Evolutionary conservation across 208 protist species (phyloP).

Genomic region (Wallacemonas collosoma): DNA sequence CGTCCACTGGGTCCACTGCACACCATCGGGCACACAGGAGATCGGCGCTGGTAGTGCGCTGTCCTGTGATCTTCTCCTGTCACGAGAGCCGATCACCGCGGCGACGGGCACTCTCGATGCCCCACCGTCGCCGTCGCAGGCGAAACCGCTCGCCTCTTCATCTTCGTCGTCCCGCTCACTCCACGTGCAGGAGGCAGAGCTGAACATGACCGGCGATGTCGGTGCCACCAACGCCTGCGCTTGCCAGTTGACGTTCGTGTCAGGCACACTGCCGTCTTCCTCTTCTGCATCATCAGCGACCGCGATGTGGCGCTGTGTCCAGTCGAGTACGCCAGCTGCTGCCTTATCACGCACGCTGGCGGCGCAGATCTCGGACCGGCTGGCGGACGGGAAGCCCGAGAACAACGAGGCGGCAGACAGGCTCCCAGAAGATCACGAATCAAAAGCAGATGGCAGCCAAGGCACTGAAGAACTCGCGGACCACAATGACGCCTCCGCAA

Average conservation of each 20-base stretch:
- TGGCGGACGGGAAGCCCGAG: too few species aligned
- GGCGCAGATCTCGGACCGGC: too few species aligned
- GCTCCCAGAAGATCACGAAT: too few species aligned
- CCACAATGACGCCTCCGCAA: too few species aligned
- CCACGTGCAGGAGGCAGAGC: background rate
- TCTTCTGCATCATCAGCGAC: background rate
- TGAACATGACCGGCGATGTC: slow-evolving; percentile 10
- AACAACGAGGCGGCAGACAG: too few species aligned
- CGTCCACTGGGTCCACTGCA: background rate
- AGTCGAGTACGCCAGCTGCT: background rate
- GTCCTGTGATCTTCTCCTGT: background rate
- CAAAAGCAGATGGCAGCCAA: too few species aligned
- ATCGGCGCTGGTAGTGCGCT: background rate
- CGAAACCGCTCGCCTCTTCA: background rate
- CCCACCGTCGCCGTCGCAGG: too few species aligned
- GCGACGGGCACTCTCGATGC: background rate
- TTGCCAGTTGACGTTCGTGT: background rate
- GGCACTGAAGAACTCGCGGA: too few species aligned
- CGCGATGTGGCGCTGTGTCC: background rate
- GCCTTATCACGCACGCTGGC: background rate
- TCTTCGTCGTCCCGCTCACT: background rate
- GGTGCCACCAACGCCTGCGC: background rate
- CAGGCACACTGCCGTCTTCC: background rate
- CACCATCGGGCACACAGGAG: background rate
- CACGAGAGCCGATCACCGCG: background rate